Evolutionary conservation across 2,329 filamentous ascomycete genomes (phyloP).

Genomic region (Berkeleyomyces basicola): DNA sequence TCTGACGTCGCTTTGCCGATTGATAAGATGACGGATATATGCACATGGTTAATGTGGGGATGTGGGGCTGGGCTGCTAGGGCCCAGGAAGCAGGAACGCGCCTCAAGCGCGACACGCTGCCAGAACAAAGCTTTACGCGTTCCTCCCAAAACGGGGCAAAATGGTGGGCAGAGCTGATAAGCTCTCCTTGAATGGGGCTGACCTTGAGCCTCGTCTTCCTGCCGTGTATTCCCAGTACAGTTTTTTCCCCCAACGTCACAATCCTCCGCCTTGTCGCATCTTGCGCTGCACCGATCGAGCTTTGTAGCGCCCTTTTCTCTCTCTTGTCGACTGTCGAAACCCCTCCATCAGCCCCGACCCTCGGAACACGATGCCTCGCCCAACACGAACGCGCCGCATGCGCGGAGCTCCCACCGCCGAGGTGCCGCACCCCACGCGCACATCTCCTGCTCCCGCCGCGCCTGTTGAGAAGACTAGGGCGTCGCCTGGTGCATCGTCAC

Average conservation of each 20-base stretch:
- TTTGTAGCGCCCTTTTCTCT: not conserved
- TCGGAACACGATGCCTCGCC: slow-evolving; percentile 13
- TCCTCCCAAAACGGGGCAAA: slow-evolving; percentile 3
- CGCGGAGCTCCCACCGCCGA: slow-evolving; percentile 8
- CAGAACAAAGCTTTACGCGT: slow-evolving; percentile 9
- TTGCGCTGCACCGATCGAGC: too few species aligned
- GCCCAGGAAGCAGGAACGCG: not conserved
- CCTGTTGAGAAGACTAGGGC: not conserved
- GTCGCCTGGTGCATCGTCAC: slow-evolving; percentile 17
- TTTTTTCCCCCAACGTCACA: too few species aligned
- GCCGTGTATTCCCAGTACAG: too few species aligned
- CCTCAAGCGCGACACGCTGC: not conserved
- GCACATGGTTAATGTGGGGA: too few species aligned
- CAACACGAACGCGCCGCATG: slow-evolving; percentile 14
- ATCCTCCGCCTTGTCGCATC: too few species aligned
- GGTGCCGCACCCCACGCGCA: slow-evolving; percentile 2
- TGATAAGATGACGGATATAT: not conserved
- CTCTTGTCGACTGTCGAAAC: not conserved
- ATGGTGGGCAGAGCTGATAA: not conserved
- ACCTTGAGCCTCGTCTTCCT: too few species aligned
- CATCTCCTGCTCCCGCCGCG: not conserved
- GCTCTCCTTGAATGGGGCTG: too few species aligned
- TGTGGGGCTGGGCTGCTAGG: not conserved
- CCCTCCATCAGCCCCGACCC: not conserved
- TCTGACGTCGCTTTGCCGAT: not conserved